Conservation (phyloP, 1,284 basidiomycete genomes). For the Cryptococcus maquisensis region DNA sequence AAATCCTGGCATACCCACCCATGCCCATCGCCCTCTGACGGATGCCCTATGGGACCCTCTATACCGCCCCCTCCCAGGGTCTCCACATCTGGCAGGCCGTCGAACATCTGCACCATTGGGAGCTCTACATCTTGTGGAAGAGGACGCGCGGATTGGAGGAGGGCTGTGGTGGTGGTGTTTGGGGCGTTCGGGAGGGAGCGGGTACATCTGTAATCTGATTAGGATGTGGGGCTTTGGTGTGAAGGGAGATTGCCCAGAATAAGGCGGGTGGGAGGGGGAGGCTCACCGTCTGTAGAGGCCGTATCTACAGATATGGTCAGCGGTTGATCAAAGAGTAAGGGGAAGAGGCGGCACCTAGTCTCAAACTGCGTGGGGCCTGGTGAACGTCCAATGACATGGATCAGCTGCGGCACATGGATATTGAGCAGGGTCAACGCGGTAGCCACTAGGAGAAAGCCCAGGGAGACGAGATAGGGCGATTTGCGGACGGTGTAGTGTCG, state of each 20-base stretch:
- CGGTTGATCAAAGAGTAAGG: neutral
- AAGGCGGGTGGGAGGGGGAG: neutral
- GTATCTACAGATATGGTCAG: constrained; percentile 29
- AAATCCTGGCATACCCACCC: constrained; percentile 43
- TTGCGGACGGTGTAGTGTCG: constrained; percentile 36
- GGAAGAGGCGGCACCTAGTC: constrained; percentile 44
- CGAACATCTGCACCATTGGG: neutral
- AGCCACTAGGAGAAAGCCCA: constrained; percentile 41
- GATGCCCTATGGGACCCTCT: constrained; percentile 11
- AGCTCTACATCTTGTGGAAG: constrained; percentile 7
- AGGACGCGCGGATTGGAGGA: constrained; percentile 34
- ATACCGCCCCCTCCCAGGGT: constrained; percentile 2
- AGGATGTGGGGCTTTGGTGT: constrained; percentile 17
- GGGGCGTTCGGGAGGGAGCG: constrained; percentile 22
- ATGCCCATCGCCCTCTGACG: constrained; percentile 22
- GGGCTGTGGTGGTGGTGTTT: constrained; percentile 15
- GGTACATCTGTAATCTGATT: constrained; percentile 32
- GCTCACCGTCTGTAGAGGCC: constrained; percentile 43
- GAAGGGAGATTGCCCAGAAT: constrained; percentile 21
- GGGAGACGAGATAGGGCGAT: constrained; percentile 43
- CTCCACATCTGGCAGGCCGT: neutral
- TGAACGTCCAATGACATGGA: constrained; percentile 32
- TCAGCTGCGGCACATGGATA: constrained; percentile 43
- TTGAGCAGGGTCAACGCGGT: constrained; percentile 43
- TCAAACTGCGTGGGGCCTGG: constrained; percentile 44